Percentiles rank a stretch among this genome's conserved stretches.
These are phyloP conservation scores for Penicillium sp. DNA, from an alignment of 2,329 filamentous ascomycete species.

Conservation along the genomic window DNA sequence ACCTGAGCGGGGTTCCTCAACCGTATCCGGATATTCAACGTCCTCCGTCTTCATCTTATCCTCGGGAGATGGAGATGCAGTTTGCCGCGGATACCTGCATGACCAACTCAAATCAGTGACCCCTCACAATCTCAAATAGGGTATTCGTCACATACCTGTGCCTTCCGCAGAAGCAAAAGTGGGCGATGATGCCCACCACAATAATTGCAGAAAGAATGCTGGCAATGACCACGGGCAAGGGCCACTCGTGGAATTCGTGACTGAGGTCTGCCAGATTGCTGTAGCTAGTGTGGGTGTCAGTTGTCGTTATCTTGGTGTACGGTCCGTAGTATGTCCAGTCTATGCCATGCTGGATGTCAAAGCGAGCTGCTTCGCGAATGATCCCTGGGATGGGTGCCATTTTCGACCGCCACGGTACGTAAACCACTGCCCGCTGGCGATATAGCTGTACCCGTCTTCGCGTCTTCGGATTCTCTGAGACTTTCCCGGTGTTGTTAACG, in stretches of 20 bases:
- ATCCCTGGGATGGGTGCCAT: not conserved
- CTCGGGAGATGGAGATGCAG: not conserved
- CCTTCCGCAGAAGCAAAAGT: not conserved
- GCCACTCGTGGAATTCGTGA: not conserved
- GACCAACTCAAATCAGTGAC: not conserved
- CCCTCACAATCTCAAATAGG: not conserved
- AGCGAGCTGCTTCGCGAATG: not conserved
- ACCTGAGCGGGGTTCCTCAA: not conserved
- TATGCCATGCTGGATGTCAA: not conserved
- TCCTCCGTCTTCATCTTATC: not conserved
- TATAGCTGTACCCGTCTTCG: not conserved
- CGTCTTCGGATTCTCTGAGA: not conserved
- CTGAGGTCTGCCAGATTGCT: not conserved
- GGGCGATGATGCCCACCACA: not conserved
- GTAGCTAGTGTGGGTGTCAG: not conserved
- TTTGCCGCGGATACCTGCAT: not conserved
- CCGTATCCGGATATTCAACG: not conserved
- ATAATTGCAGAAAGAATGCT: not conserved
- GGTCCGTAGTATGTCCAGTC: not conserved
- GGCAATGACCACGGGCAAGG: not conserved
- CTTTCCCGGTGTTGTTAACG: not conserved
- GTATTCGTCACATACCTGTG: not conserved
- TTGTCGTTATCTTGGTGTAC: not conserved
- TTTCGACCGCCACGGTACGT: not conserved
- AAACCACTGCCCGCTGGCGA: not conserved